Evolutionary conservation across 2,329 filamentous ascomycete species (phyloP), one percentile per base, ranked within the genome.

Genomic region (Sphaerulina populicola): DNA sequence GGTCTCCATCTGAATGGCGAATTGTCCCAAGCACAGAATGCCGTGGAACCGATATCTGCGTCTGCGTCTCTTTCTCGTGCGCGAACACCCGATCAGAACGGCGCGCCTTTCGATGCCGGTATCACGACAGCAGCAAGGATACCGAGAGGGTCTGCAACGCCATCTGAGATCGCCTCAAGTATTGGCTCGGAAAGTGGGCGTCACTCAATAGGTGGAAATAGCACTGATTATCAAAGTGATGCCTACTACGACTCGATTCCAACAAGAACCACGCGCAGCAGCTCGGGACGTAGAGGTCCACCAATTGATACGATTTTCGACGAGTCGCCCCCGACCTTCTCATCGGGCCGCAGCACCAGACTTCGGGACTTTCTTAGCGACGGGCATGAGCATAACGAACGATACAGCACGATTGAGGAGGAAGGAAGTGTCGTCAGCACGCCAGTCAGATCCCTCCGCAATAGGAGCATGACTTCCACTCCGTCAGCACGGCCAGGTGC

Each of bases 241-340:
- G 86, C 81, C 14, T 75, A 85, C 50, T 89, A 82, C 67, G 86
- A 90, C 71, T 89, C 86, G 29, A 70, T 88, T 59, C 82, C 84
- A 47, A 89, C 86, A 12, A 75, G 78, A 53, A 82, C 78, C 36
- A 88, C 85, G 8, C 77, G 78, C 55, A 84, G 82, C 55, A 75
- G 78, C 48, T 79, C 82, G 53, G 79, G 80, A 31, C 77, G 81
- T 42, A 81, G 87, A 64, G 85, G 83, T 27, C 84, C 85, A 12
- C 72, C 75, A 44, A 81, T 89, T 44, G 85, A 89, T 63, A 86
- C 81, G 21, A 86, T 89, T 74, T 90, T 89, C 67, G 85, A 90
- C 68, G 86, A 90, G 60, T 87, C 85, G 11, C 84, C 64, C 29
- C 60, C 62, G 1, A 57, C 49, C 12, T 65, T 63, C 48, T 64